Evolutionary conservation across 176 grass and related monocot species (phyloP).

Genomic region (Hyparrhenia diplandra): DNA sequence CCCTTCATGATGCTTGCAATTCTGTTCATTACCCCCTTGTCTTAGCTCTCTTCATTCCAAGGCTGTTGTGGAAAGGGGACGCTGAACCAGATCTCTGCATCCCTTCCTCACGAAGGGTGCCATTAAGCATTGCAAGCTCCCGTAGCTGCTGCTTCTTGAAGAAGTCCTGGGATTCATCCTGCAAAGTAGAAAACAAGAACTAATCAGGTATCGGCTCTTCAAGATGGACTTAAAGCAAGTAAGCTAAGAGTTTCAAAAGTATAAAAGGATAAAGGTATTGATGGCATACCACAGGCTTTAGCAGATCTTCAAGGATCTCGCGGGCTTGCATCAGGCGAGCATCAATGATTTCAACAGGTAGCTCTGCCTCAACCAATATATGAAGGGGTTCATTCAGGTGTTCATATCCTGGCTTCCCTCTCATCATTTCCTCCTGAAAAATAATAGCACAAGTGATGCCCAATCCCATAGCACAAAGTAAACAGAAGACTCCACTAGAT

Average conservation of each 20-base stretch:
- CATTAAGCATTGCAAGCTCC: constrained; percentile 91
- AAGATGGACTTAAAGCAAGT: neutral
- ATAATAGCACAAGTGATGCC: neutral
- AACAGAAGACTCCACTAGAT: neutral
- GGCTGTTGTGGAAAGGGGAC: constrained; percentile 85
- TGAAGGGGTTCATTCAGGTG: constrained; percentile 94
- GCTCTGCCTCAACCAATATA: constrained; percentile 84
- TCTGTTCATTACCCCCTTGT: constrained; percentile 55
- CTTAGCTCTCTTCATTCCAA: constrained; percentile 57
- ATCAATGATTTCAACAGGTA: constrained; percentile 83
- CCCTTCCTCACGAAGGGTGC: constrained; percentile 83
- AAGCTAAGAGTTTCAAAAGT: neutral
- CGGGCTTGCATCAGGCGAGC: constrained; percentile 76
- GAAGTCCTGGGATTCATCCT: constrained; percentile 96
- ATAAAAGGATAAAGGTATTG: constrained; percentile 6
- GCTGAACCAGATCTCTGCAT: constrained; percentile 81
- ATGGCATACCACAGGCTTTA: constrained; percentile 71
- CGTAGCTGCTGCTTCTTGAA: constrained; percentile 96
- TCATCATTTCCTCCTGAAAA: constrained; percentile 88
- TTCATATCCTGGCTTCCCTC: constrained; percentile 92
- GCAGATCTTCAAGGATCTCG: constrained; percentile 83
- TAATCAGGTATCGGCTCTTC: neutral
- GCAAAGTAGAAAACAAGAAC: constrained; percentile 13
- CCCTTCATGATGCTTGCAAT: constrained; percentile 13
- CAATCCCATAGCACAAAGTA: neutral